Percentiles rank a stretch among this genome's conserved stretches.
Evolutionary conservation across 2,329 filamentous ascomycete genomes (phyloP).

Genomic region (Fusarium sp.): DNA sequence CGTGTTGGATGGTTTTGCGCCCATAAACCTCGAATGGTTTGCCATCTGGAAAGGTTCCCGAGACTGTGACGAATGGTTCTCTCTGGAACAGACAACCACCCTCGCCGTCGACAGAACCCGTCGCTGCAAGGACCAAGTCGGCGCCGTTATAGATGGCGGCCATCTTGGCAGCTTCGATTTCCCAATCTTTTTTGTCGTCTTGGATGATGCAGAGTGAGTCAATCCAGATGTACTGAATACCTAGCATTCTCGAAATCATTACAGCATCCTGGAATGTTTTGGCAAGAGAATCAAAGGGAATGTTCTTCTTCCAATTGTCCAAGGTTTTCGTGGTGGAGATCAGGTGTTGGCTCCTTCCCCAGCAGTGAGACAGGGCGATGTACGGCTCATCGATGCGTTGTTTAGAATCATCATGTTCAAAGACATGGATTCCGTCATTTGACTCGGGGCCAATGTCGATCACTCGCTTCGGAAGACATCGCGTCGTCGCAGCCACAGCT

Average conservation of each 20-base stretch:
- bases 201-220: conserved; percentile 50
- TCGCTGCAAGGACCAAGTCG: conserved; percentile 45
- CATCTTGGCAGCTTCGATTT: conserved; percentile 49
- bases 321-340: conserved; percentile 27
- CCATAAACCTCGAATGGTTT: conserved; percentile 37
- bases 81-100: conserved; percentile 43
- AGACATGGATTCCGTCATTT: conserved; percentile 37
- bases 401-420: conserved; percentile 27
- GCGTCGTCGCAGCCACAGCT: conserved; percentile 10
- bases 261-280: conserved; percentile 43
- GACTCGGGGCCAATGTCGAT: conserved; percentile 34
- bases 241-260: conserved; percentile 33
- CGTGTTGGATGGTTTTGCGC: conserved; percentile 20
- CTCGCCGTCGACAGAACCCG: conserved; percentile 33
- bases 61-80: conserved; percentile 23
- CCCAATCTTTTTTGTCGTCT: conserved; percentile 45
- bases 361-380: conserved; percentile 45
- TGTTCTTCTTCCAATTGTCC: conserved; percentile 36
- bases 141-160: conserved; percentile 47
- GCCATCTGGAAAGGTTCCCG: conserved; percentile 25
- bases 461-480: conserved; percentile 40
- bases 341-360: conserved; percentile 37
- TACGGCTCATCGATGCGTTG: conserved; percentile 27
- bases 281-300: conserved; percentile 31
- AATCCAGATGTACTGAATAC: conserved; percentile 48